These are phyloP conservation scores for Alternaria infectoria DNA, from an alignment of 2,329 filamentous ascomycete species.

Conservation along the genomic window DNA sequence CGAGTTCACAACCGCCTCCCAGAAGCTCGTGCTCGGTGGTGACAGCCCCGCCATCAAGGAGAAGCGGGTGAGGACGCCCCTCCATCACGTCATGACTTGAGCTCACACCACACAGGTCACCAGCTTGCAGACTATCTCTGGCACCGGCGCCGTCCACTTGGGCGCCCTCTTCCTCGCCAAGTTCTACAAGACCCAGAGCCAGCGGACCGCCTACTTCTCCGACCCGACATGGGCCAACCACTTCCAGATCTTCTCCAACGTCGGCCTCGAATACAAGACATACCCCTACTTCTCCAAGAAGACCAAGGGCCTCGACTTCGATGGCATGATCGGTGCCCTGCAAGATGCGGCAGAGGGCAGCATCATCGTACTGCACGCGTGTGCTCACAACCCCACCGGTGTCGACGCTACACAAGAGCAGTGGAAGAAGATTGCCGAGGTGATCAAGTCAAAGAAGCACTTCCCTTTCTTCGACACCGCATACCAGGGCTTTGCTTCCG, in stretches of 20 bases:
- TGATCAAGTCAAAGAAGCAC: constrained; percentile 79
- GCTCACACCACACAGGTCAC: constrained; percentile 58
- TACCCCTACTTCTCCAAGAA: constrained; percentile 95
- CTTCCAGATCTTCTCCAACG: constrained; percentile 96
- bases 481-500: constrained; percentile 97
- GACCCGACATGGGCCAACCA: constrained; percentile 98
- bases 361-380: constrained; percentile 91
- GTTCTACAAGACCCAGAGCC: constrained; percentile 75
- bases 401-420: constrained; percentile 93
- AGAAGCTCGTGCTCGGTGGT: constrained; percentile 83
- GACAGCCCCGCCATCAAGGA: constrained; percentile 83
- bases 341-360: constrained; percentile 74
- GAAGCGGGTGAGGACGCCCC: constrained; percentile 66
- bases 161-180: constrained; percentile 91
- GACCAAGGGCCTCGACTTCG: constrained; percentile 90
- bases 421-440: constrained; percentile 85
- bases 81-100: constrained; percentile 29
- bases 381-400: constrained; percentile 97
- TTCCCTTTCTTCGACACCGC: constrained; percentile 99
- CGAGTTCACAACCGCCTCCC: constrained; percentile 85
- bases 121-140: constrained; percentile 93
- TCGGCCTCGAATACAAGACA: constrained; percentile 74
- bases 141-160: constrained; percentile 92
- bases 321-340: constrained; percentile 80
- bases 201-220: constrained; percentile 84